These are phyloP conservation scores for Alternaria arborescens DNA, from an alignment of 2,329 filamentous ascomycete species.

Conservation along the genomic window DNA sequence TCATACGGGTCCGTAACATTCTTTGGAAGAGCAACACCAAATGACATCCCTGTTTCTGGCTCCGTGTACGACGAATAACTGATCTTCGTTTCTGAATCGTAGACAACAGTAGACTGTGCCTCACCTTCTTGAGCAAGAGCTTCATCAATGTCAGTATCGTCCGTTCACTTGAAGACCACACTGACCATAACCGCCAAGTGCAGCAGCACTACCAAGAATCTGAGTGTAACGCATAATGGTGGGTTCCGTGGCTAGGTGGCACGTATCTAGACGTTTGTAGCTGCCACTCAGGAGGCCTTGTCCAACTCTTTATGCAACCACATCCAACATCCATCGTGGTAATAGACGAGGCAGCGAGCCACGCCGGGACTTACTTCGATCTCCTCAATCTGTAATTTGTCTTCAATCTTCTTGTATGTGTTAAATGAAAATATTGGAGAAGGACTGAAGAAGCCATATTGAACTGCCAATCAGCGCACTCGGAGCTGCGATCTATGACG, in stretches of 20 bases:
- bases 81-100: constrained; percentile 43
- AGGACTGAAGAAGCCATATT: constrained; percentile 18
- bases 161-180: background rate
- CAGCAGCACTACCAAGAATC: constrained; percentile 38
- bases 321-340: constrained; percentile 16
- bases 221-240: constrained; percentile 40
- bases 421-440: constrained; percentile 37
- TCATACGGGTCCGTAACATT: constrained; percentile 42
- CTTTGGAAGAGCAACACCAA: constrained; percentile 44
- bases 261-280: constrained; percentile 13
- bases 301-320: constrained; percentile 35
- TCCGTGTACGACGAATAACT: constrained; percentile 44
- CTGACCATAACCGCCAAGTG: constrained; percentile 39
- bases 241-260: constrained; percentile 4
- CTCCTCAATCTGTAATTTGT: constrained; percentile 30
- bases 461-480: constrained; percentile 32
- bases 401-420: constrained; percentile 32
- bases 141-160: constrained; percentile 23
- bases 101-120: constrained; percentile 39
- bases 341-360: constrained; percentile 19
- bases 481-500: constrained; percentile 31
- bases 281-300: constrained; percentile 9
- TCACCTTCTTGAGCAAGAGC: constrained; percentile 43
- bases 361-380: constrained; percentile 20
- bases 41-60: constrained; percentile 38